Evolutionary conservation across 2,329 filamentous ascomycete genomes (phyloP), one percentile per base, ranked within the genome.

Genomic region (Pestalotiopsis fici): DNA sequence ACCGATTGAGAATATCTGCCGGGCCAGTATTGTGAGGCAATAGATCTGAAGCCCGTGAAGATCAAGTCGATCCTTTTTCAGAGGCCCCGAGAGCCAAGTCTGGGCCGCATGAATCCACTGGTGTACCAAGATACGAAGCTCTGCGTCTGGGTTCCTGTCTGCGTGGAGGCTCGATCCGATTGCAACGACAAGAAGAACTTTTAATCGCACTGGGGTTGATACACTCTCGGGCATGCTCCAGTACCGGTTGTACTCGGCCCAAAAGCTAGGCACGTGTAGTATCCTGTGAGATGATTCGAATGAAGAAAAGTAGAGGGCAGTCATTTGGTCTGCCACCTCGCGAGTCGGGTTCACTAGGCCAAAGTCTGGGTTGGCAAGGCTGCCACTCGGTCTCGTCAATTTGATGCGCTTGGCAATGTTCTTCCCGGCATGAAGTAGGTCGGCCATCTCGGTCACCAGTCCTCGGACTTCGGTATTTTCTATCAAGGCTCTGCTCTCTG

Each of bases 221-320:
- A 72, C 69, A 7, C 6, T 69, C 4, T 75, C 73, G 0, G 78
- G 75, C 3, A 78, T 11, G 3, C 78, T 73, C 85, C 85, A 88
- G 68, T 84, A 85, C 0, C 64, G 73, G 3, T 77, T 68, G 69
- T 87, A 89, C 7, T 87, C 82, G 23, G 76, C 70, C 79, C 81
- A 81, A 68, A 89, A 90, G 0, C 80, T 83, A 0, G 86, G 86
- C 4, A 78, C 73, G 65, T 89, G 87, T 0, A 89, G 73, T 57
- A 89, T 83, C 3, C 85, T 82, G 64, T 87, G 82, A 0, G 80
- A 79, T 1, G 79, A 81, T 67, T 87, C 87, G 67, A 85, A 87
- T 0, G 77, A 83, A 2, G 74, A 74, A 56, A 88, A 82, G 73
- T 89, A 90, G 0, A 83, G 69, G 1, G 72, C 67, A 6, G 80